Conservation (phyloP, 148 eudicot genomes). For the Limonium bicolor region DNA sequence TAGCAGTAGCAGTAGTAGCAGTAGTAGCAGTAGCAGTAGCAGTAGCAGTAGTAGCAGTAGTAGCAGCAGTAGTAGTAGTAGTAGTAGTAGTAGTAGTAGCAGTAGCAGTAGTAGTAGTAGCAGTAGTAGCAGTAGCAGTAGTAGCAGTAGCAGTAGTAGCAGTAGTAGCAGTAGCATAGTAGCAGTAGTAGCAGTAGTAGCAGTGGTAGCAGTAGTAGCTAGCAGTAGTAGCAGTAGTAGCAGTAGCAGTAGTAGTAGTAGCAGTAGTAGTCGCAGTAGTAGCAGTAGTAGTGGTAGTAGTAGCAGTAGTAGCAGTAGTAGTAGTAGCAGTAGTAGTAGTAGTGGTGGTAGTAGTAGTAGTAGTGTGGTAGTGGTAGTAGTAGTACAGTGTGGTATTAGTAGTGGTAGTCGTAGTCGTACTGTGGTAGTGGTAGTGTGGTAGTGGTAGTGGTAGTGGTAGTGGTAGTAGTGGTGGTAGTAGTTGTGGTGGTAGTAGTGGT, state of each 20-base stretch:
- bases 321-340: slow-evolving; percentile 1
- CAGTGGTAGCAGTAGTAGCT: neutral
- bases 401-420: neutral
- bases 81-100: slow-evolving; percentile 7
- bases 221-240: neutral
- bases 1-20: slow-evolving; percentile 1
- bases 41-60: slow-evolving; percentile 5
- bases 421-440: slow-evolving; percentile 6
- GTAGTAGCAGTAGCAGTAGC: slow-evolving; percentile 5
- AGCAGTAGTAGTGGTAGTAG: neutral
- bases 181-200: neutral
- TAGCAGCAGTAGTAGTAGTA: slow-evolving; percentile 4
- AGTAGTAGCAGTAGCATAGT: neutral
- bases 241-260: neutral
- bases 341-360: neutral
- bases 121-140: neutral
- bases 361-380: neutral
- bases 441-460: slow-evolving; percentile 7
- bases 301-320: neutral
- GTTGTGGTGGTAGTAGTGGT: slow-evolving; percentile 3
- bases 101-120: slow-evolving; percentile 4
- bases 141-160: neutral
- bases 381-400: neutral
- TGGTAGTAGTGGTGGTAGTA: slow-evolving; percentile 4
- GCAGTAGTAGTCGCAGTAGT: neutral